Base-by-base conservation (phyloP, 1,139 yeast species). In the Suhomyces bribrorum region DNA sequence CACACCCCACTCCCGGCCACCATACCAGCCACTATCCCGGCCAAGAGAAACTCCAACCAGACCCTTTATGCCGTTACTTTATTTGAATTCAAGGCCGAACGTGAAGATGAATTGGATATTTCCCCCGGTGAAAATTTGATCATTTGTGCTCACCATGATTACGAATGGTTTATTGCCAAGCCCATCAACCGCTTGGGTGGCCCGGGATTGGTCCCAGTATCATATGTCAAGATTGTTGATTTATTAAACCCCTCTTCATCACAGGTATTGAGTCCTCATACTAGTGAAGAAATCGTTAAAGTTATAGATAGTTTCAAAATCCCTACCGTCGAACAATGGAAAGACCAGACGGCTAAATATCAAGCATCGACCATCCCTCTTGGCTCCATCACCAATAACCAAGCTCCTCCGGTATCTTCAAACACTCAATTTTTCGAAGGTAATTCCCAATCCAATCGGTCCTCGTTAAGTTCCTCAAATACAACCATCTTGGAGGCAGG, bases 81-180 rank as follows among this genome's bases (percentile, higher is more conserved):
- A 41, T 92, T 82, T 58, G 95, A 86, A 53, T 92, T 92, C 61
- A 76, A 73, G 46, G 97, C 97, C 5, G 97, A 92, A 64, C 76
- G 96, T 41, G 75, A 75, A 14, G 97, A 92, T 63, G 98, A 92
- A 61, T 73, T 92, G 49, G 84, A 84, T 47, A 87, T 92, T 3
- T 55, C 62, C 24, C 88, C 87, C 1, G 97, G 97, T 26, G 98
- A 92, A 56, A 85, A 87, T 52, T 77, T 92, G 49, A 86, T 89
- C 29, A 81, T 92, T 13, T 92, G 96, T 62, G 98, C 98, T 2
- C 97, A 90, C 62, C 95, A 92, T 56, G 92, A 88, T 43, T 87
- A 75, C 50, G 98, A 92, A 63, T 92, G 98, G 98, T 90, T 89
- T 55, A 94, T 92, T 42, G 97, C 97, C 11, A 92, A 92, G 59